phyloP scores from a whole-genome alignment of 805 yeast species.

The Debaryomyces tyrocola region DNA sequence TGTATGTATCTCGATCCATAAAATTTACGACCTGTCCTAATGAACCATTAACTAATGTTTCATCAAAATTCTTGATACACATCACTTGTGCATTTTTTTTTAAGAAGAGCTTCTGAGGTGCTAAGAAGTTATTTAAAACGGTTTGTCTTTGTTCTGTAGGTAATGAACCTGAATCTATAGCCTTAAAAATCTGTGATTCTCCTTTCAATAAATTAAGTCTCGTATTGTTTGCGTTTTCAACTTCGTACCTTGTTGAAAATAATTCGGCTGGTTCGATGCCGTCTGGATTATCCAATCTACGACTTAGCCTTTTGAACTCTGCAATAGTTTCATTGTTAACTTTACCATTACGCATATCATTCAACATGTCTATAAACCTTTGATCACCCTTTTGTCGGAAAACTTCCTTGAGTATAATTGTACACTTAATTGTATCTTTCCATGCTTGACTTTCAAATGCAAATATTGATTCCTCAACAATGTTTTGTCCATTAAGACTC shows the following conservation, averaged over 20 bases:
- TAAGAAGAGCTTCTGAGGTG: constrained; percentile 55
- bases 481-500: constrained; percentile 27
- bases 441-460: constrained; percentile 69
- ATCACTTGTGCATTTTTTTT: constrained; percentile 80
- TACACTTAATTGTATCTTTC: constrained; percentile 55
- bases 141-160: constrained; percentile 44
- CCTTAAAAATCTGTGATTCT: constrained; percentile 38
- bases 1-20: constrained; percentile 41
- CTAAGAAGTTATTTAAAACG: constrained; percentile 57
- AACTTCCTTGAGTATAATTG: constrained; percentile 61
- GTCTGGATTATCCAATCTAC: constrained; percentile 51
- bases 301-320: constrained; percentile 51
- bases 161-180: constrained; percentile 56
- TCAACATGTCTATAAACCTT: constrained; percentile 69
- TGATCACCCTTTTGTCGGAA: constrained; percentile 78
- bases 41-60: constrained; percentile 73
- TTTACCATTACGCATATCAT: constrained; percentile 67
- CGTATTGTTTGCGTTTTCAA: constrained; percentile 59
- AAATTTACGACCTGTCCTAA: constrained; percentile 68
- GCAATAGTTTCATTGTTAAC: constrained; percentile 47
- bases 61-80: constrained; percentile 77
- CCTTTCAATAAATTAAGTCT: constrained; percentile 51
- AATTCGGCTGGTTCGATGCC: constrained; percentile 74
- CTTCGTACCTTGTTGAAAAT: constrained; percentile 73
- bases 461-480: constrained; percentile 35